These are phyloP conservation scores for Penicillium sp. DNA, from an alignment of 2,329 filamentous ascomycete genomes.

Conservation along the genomic window DNA sequence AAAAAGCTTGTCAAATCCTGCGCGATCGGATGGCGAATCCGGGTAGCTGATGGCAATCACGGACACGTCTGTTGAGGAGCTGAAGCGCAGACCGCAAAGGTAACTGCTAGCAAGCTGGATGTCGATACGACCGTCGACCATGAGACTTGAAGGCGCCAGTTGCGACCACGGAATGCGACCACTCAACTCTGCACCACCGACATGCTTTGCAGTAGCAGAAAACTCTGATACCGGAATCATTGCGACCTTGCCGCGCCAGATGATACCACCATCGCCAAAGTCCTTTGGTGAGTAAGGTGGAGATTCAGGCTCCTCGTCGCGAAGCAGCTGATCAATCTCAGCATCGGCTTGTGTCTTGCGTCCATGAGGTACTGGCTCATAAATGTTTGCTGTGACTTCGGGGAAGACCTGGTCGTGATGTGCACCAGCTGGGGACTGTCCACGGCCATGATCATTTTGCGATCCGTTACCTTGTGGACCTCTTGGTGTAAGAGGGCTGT, in stretches of 20 bases:
- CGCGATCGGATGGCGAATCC: constrained; percentile 51
- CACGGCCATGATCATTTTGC: constrained; percentile 51
- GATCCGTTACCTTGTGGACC: constrained; percentile 17
- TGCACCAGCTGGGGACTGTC: constrained; percentile 63
- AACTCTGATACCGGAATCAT: constrained; percentile 77
- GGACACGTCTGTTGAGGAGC: constrained; percentile 73
- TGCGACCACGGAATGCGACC: constrained; percentile 64
- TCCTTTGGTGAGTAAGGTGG: constrained; percentile 80
- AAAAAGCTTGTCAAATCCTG: constrained; percentile 69
- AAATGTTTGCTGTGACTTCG: constrained; percentile 34
- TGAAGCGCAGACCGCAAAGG: constrained; percentile 78
- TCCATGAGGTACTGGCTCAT: constrained; percentile 39
- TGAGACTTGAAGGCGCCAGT: constrained; percentile 61
- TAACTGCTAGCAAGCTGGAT: constrained; percentile 83
- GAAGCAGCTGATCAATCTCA: constrained; percentile 82
- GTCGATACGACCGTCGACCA: constrained; percentile 65
- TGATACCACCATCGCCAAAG: constrained; percentile 60
- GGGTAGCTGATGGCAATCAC: constrained; percentile 66
- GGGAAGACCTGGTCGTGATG: constrained; percentile 41
- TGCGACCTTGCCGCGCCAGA: constrained; percentile 70
- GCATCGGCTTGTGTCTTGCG: constrained; percentile 60
- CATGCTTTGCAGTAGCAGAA: constrained; percentile 68
- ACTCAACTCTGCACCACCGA: constrained; percentile 75
- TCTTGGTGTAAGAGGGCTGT: constrained; percentile 25
- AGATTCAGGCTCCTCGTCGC: constrained; percentile 73